phyloP scores from a whole-genome alignment of 1,284 basidiomycete species.

The Gomphus sp. region DNA sequence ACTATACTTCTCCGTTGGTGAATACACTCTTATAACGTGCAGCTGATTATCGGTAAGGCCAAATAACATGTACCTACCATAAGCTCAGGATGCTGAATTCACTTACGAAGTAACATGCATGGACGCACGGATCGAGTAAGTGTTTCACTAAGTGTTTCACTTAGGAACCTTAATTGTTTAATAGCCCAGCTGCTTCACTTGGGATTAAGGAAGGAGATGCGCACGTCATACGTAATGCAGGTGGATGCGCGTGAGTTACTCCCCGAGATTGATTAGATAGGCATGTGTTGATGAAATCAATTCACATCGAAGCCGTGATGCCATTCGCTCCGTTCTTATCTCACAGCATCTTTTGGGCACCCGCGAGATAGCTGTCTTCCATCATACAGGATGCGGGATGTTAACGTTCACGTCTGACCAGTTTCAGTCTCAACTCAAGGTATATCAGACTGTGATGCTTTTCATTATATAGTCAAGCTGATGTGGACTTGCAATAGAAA shows the following conservation, averaged over 20 bases:
- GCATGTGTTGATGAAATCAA: background rate
- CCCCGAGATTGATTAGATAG: background rate
- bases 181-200: conserved; percentile 47
- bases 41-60: conserved; percentile 8
- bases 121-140: conserved; percentile 51
- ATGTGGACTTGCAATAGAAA: background rate
- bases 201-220: conserved; percentile 58
- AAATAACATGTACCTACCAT: too few species aligned
- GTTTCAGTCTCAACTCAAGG: conserved; percentile 42
- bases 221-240: conserved; percentile 62
- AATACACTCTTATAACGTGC: background rate
- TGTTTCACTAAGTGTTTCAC: background rate
- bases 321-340: conserved; percentile 55
- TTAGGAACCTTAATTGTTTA: background rate
- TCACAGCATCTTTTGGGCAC: conserved; percentile 62
- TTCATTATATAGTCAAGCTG: conserved; percentile 16
- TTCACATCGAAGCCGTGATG: conserved; percentile 36
- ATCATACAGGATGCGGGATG: conserved; percentile 65
- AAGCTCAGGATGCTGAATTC: background rate
- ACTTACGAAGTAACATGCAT: conserved; percentile 49
- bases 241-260: conserved; percentile 44
- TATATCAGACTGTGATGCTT: conserved; percentile 24
- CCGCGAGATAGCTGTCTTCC: conserved; percentile 54
- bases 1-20: background rate
- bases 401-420: conserved; percentile 44